phyloP scores from a whole-genome alignment of 768 basidiomycete species.

The Panellus pusillus region DNA sequence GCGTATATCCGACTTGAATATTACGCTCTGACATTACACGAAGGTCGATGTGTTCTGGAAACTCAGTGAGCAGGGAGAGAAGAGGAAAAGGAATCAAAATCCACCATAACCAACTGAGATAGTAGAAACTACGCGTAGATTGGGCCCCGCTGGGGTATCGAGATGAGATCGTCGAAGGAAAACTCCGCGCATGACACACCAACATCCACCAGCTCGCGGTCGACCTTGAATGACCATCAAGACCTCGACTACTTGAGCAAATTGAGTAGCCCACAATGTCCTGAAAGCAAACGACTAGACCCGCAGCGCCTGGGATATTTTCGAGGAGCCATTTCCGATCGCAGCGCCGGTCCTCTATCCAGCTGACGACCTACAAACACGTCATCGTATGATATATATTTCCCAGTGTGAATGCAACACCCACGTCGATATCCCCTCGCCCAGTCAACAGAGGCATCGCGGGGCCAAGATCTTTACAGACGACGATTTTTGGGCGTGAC shows the following conservation, averaged over 20 bases:
- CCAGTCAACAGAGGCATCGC: slow-evolving; percentile 12
- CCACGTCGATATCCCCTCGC: slow-evolving; percentile 8
- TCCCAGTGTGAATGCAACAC: not conserved
- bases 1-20: slow-evolving; percentile 86
- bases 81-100: not conserved
- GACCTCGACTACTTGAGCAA: not conserved
- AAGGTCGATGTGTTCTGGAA: slow-evolving; percentile 80
- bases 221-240: slow-evolving; percentile 47
- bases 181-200: slow-evolving; percentile 28
- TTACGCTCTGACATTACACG: slow-evolving; percentile 55
- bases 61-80: not conserved
- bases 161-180: too few species aligned
- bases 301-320: slow-evolving; percentile 64
- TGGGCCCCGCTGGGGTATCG: slow-evolving; percentile 58
- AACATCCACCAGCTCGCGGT: slow-evolving; percentile 69
- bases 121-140: slow-evolving; percentile 80
- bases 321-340: slow-evolving; percentile 72
- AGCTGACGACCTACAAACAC: slow-evolving; percentile 36
- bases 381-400: not conserved
- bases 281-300: slow-evolving; percentile 64
- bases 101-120: slow-evolving; percentile 91
- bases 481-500: slow-evolving; percentile 14
- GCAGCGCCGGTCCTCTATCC: slow-evolving; percentile 54
- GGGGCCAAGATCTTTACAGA: slow-evolving; percentile 19
- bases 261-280: slow-evolving; percentile 56